Conservation (phyloP, 768 basidiomycete species). For the Goffeauzyma gilvescens region DNA sequence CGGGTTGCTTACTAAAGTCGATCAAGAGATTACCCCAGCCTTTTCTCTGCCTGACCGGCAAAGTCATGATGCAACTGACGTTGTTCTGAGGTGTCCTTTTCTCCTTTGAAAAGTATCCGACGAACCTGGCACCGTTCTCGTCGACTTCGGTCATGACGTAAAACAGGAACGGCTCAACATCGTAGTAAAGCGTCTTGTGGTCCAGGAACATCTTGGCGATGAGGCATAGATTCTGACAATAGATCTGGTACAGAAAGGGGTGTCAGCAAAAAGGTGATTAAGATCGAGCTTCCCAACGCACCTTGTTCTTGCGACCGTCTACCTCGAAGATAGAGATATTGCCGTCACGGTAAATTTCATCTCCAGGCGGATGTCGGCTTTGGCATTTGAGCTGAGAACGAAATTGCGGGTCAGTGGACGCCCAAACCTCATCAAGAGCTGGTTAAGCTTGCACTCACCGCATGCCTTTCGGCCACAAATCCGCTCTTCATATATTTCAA, state of each 20-base stretch:
- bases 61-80: slow-evolving; percentile 97
- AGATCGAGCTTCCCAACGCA: slow-evolving; percentile 17
- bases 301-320: slow-evolving; percentile 95
- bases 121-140: slow-evolving; percentile 74
- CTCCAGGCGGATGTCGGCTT: slow-evolving; percentile 81
- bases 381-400: slow-evolving; percentile 72
- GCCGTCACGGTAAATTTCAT: slow-evolving; percentile 91
- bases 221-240: slow-evolving; percentile 94
- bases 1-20: slow-evolving; percentile 65
- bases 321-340: slow-evolving; percentile 84
- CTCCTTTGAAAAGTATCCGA: slow-evolving; percentile 98
- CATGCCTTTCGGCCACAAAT: slow-evolving; percentile 68
- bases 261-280: not conserved
- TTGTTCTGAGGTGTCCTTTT: slow-evolving; percentile 92
- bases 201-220: slow-evolving; percentile 96
- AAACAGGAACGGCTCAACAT: slow-evolving; percentile 97
- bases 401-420: not conserved
- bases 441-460: slow-evolving; percentile 50
- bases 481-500: slow-evolving; percentile 92
- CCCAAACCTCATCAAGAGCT: not conserved
- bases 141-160: slow-evolving; percentile 91
- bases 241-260: slow-evolving; percentile 45
- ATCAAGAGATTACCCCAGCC: slow-evolving; percentile 96
- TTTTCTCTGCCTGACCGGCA: slow-evolving; percentile 79
- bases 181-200: slow-evolving; percentile 98